These are phyloP conservation scores for Cucumis cinereus DNA, from an alignment of 306 rosid genomes.

Conservation along the genomic window DNA sequence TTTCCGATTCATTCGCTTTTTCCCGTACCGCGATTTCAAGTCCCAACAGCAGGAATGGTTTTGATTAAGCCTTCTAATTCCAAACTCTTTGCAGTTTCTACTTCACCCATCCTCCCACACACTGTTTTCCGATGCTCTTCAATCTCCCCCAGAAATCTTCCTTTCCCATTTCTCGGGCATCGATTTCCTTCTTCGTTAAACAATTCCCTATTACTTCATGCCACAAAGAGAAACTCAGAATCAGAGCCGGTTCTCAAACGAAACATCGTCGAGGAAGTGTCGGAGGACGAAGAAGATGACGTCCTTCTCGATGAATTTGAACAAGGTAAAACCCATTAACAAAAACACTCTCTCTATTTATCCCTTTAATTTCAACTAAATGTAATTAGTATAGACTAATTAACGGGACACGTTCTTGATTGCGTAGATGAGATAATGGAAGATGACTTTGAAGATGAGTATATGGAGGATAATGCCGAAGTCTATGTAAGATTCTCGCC, in stretches of 20 bases:
- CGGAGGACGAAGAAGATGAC: conserved; percentile 32
- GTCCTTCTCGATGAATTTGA: conserved; percentile 17
- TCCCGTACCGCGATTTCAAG: not conserved
- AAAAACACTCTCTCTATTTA: not conserved
- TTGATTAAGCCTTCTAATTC: conserved; percentile 13
- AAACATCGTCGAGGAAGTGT: conserved; percentile 40
- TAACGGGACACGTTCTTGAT: conserved; percentile 13
- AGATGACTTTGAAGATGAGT: conserved; percentile 29
- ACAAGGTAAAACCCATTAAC: conserved; percentile 14
- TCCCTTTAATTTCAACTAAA: not conserved
- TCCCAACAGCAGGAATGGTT: conserved; percentile 23
- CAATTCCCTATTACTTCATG: conserved; percentile 15
- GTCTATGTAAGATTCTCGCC: conserved; percentile 36
- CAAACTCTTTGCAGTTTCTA: conserved; percentile 11
- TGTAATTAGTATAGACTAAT: not conserved
- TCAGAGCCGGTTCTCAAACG: conserved; percentile 46
- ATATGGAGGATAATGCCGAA: conserved; percentile 22
- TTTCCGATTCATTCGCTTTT: not conserved
- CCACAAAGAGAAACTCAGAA: conserved; percentile 36
- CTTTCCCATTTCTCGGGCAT: conserved; percentile 8
- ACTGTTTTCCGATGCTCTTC: conserved; percentile 9
- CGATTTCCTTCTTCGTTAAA: conserved; percentile 15
- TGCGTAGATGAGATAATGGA: conserved; percentile 26
- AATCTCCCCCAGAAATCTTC: conserved; percentile 5
- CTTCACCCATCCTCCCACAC: conserved; percentile 9